Percentiles rank a stretch among this genome's conserved stretches.
Conservation (phyloP, 352 stramenopile species). For the Pythium rishiriense region DNA sequence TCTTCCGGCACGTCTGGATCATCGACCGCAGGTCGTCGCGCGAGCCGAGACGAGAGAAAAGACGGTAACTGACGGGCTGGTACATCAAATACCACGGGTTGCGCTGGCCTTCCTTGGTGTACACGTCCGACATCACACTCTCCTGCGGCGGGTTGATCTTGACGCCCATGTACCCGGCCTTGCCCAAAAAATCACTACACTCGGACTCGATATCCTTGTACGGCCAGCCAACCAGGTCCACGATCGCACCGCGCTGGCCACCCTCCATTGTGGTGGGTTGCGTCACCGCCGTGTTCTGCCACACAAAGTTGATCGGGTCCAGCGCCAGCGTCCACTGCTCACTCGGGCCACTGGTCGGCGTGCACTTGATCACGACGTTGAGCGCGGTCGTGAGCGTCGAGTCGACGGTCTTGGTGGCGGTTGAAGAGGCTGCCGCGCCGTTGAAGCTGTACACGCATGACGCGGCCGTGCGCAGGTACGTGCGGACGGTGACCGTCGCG, state of each 20-base stretch:
- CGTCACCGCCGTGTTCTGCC: conserved; percentile 42
- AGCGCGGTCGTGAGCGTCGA: conserved; percentile 33
- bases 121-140: conserved; percentile 45
- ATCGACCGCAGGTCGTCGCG: conserved; percentile 50
- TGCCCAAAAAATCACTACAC: conserved; percentile 56
- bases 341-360: neutral
- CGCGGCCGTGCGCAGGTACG: conserved; percentile 23
- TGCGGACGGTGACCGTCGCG: conserved; percentile 45
- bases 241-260: conserved; percentile 60
- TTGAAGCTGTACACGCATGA: conserved; percentile 49
- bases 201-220: conserved; percentile 62
- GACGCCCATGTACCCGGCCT: conserved; percentile 66
- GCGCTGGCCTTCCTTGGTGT: conserved; percentile 36
- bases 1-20: conserved; percentile 65
- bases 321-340: conserved; percentile 41
- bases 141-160: conserved; percentile 76
- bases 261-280: conserved; percentile 35
- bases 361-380: conserved; percentile 36
- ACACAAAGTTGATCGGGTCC: conserved; percentile 71
- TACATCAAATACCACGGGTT: conserved; percentile 78
- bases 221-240: conserved; percentile 69
- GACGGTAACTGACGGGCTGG: conserved; percentile 61
- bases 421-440: conserved; percentile 19
- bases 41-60: conserved; percentile 55
- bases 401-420: conserved; percentile 24